Evolutionary conservation across 352 stramenopile genomes (phyloP).

Genomic region (Phytophthora capsici): DNA sequence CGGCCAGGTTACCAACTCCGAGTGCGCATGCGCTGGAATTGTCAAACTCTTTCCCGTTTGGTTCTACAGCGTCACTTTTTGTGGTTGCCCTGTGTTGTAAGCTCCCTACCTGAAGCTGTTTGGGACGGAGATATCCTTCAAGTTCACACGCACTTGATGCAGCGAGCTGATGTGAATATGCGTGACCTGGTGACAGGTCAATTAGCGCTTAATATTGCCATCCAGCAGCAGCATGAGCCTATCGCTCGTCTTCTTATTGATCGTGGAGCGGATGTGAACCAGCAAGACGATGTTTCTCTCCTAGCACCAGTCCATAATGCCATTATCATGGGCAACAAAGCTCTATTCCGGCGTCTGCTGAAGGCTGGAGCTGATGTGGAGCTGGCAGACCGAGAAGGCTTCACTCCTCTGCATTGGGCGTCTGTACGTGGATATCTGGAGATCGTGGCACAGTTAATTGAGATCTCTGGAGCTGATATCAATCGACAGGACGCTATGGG

Average conservation of each 20-base stretch:
- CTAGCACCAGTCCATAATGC: constrained; percentile 73
- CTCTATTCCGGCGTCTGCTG: constrained; percentile 62
- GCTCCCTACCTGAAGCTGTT: constrained; percentile 67
- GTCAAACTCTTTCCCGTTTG: constrained; percentile 44
- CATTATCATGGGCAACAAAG: constrained; percentile 88
- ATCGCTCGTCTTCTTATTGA: constrained; percentile 77
- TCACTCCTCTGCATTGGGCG: constrained; percentile 74
- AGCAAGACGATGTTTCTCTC: constrained; percentile 62
- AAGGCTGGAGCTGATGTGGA: constrained; percentile 64
- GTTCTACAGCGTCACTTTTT: constrained; percentile 69
- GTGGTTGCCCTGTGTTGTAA: constrained; percentile 68
- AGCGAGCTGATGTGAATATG: constrained; percentile 60
- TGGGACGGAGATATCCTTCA: constrained; percentile 85
- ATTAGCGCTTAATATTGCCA: constrained; percentile 72
- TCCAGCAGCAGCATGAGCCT: constrained; percentile 79
- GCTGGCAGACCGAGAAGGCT: constrained; percentile 60
- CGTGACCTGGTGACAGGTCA: constrained; percentile 58
- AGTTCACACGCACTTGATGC: constrained; percentile 62
- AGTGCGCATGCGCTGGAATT: constrained; percentile 62
- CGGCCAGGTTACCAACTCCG: constrained; percentile 69
- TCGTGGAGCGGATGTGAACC: constrained; percentile 68
- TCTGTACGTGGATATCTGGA: constrained; percentile 76
- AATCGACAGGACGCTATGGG: constrained; percentile 67
- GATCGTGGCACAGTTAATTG: constrained; percentile 71
- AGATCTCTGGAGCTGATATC: constrained; percentile 57